Base-by-base conservation (phyloP, 2,329 filamentous ascomycete genomes). In the Pestalotiopsis fici region DNA sequence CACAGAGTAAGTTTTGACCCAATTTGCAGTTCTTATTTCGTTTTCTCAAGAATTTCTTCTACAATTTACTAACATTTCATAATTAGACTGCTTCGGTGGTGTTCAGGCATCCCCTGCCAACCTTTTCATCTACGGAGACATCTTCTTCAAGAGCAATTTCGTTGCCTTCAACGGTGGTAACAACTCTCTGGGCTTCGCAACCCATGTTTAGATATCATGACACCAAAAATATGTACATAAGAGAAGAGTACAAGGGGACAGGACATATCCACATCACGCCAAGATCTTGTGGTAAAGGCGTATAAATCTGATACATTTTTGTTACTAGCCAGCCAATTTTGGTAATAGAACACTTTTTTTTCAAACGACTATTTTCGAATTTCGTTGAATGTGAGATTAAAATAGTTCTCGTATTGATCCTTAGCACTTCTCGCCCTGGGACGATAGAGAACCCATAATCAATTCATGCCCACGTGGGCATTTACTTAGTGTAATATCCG, bases 31-130 rank as follows among this genome's bases (percentile, higher is more conserved):
- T n/a, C 37, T 9, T 50, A 27, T 18, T 3, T 55, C 7, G n/a
- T n/a, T n/a, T n/a, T n/a, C n/a, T n/a, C n/a, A n/a, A n/a, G n/a
- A 23, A 31, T 27, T n/a, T 61, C 18, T 59, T 28, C 65, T 67
- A 37, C 65, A 55, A 2, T 25, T 25, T 6, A 54, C 57, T 35
- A 31, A 56, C 61, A 69, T n/a, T 63, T 66, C 63, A 60, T 71
- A 59, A 71, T 31, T 66, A 86, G 84, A 82, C 66, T 93, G 91
- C 82, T 92, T 91, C 71, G 91, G 90, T 68, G 90, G 90, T 71
- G 79, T 93, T 21, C 91, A 93, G 80, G 83, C 86, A 37, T 87
- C 86, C 59, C 82, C 84, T 1, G 80, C 81, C 15, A 79, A 81
- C 31, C 77, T 91, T 47, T 87, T 90, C 78, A 89, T 93, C 75